Conservation (phyloP, 495 filamentous ascomycete genomes). For the Penicillium soppii region DNA sequence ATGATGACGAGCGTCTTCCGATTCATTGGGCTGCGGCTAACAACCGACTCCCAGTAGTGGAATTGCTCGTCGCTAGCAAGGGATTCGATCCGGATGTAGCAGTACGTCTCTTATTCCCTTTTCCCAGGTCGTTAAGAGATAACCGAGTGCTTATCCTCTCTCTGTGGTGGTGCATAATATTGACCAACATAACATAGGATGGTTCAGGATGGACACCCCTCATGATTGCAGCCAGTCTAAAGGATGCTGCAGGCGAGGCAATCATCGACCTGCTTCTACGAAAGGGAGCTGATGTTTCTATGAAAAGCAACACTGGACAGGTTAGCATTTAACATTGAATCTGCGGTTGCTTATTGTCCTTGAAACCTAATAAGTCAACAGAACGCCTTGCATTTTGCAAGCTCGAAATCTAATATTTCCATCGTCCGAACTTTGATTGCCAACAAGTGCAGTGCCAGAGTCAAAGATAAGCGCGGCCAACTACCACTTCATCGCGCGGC, state of each 20-base stretch:
- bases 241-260: constrained; percentile 54
- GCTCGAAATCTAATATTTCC: constrained; percentile 84
- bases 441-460: constrained; percentile 73
- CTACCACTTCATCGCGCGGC: constrained; percentile 88
- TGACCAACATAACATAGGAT: constrained; percentile 57
- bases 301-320: constrained; percentile 69
- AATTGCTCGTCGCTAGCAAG: constrained; percentile 63
- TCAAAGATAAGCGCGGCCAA: constrained; percentile 83
- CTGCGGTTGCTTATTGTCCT: background rate
- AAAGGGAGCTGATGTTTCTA: constrained; percentile 80
- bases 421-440: constrained; percentile 74
- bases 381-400: constrained; percentile 89
- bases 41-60: constrained; percentile 73
- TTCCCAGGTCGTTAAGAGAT: no score
- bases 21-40: constrained; percentile 94
- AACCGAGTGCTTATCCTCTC: no score
- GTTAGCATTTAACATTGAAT: constrained; percentile 25
- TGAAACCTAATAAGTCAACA: constrained; percentile 9
- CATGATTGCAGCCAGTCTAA: constrained; percentile 86
- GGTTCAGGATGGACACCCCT: constrained; percentile 90
- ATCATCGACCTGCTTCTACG: constrained; percentile 70
- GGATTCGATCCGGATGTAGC: constrained; percentile 87
- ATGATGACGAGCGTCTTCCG: constrained; percentile 87
- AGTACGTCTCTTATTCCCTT: constrained; percentile 38
- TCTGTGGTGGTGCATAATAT: background rate